phyloP scores from a whole-genome alignment of 345 rosid genomes.

The Linum usitatissimum region DNA sequence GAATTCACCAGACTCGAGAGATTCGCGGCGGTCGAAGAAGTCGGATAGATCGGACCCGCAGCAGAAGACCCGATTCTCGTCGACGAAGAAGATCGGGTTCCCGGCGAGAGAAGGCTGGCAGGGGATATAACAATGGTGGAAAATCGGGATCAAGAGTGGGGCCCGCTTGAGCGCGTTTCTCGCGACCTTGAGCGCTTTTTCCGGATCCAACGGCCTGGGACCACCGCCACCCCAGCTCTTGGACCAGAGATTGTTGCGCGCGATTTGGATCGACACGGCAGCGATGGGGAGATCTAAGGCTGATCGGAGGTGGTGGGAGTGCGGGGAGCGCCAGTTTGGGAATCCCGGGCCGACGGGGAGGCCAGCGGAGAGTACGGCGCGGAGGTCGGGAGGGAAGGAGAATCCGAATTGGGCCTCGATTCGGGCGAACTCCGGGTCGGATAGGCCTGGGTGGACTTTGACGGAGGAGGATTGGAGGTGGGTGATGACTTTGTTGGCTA shows the following conservation, averaged over 20 bases:
- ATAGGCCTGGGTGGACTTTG: slow-evolving; percentile 70
- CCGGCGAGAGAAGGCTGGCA: slow-evolving; percentile 82
- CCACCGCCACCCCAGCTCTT: slow-evolving; percentile 98
- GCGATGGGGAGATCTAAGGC: slow-evolving; percentile 82
- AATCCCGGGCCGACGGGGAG: slow-evolving; percentile 81
- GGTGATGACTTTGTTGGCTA: slow-evolving; percentile 64
- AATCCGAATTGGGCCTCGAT: slow-evolving; percentile 89
- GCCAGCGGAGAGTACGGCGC: slow-evolving; percentile 77
- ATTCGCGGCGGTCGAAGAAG: slow-evolving; percentile 76
- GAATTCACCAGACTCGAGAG: slow-evolving; percentile 12
- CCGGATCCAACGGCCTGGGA: slow-evolving; percentile 70
- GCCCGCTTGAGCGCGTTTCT: slow-evolving; percentile 79
- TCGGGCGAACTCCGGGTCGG: slow-evolving; percentile 76
- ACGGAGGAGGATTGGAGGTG: slow-evolving; percentile 58
- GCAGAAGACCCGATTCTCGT: slow-evolving; percentile 76
- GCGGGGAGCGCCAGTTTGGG: slow-evolving; percentile 89
- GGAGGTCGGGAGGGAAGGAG: slow-evolving; percentile 88
- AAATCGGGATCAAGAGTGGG: slow-evolving; percentile 81
- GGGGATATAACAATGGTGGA: slow-evolving; percentile 87
- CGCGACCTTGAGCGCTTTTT: slow-evolving; percentile 69
- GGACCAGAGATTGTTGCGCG: slow-evolving; percentile 79
- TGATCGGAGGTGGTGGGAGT: slow-evolving; percentile 65
- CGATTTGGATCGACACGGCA: slow-evolving; percentile 81
- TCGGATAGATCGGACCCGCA: slow-evolving; percentile 92
- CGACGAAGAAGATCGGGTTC: slow-evolving; percentile 89